A percentile compares a stretch with the other conserved stretches of the same genome.
Conservation (phyloP, 495 filamentous ascomycete species). For the Aspergillus ostianus region DNA sequence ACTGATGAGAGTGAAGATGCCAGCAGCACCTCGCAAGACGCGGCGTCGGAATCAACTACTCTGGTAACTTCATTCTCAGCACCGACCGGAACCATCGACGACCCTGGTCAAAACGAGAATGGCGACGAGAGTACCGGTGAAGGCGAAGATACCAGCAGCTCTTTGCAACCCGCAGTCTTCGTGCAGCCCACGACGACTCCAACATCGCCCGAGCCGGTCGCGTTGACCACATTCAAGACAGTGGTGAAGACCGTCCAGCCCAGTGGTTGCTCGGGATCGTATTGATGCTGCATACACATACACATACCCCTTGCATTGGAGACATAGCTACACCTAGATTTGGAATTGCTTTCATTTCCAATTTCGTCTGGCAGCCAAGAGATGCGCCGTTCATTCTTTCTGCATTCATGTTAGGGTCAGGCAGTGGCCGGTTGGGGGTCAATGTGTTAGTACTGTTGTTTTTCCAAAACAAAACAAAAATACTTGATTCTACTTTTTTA, state of each 20-base stretch:
- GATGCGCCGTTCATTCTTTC: background rate
- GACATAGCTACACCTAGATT: conserved; percentile 2
- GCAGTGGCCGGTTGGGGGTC: background rate
- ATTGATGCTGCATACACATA: background rate
- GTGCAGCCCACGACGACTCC: background rate
- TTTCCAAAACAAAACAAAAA: too few species aligned
- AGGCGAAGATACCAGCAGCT: background rate
- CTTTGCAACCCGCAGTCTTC: background rate
- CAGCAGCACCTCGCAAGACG: too few species aligned
- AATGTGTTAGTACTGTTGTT: too few species aligned
- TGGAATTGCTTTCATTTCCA: background rate
- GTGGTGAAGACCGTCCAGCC: conserved; percentile 17
- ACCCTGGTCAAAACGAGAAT: too few species aligned
- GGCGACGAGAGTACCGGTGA: too few species aligned
- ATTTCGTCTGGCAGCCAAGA: background rate
- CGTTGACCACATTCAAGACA: conserved; percentile 24
- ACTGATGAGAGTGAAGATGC: too few species aligned
- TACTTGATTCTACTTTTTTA: too few species aligned
- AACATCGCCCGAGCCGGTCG: conserved; percentile 3
- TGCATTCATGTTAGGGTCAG: background rate
- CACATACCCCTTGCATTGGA: conserved; percentile 10
- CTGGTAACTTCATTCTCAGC: background rate
- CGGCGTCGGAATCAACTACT: too few species aligned
- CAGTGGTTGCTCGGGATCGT: conserved; percentile 2
- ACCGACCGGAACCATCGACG: too few species aligned